Percentiles rank a stretch among this genome's conserved stretches.
phyloP scores from a whole-genome alignment of 78 protist species.

The Diacronema lutheri region DNA sequence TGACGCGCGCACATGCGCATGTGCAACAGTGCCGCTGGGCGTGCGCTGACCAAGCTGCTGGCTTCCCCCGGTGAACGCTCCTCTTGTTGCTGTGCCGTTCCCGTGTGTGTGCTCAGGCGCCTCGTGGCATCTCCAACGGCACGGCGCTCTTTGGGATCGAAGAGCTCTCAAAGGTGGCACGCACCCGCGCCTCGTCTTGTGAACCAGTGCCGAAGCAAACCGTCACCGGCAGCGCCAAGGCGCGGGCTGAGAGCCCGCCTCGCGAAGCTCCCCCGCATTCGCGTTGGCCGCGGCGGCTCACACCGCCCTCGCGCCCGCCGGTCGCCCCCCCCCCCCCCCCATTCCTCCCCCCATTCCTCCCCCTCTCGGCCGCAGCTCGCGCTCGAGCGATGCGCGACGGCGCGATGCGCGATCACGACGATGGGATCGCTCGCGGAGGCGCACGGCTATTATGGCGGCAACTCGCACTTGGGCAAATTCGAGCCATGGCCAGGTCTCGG shows the following conservation, averaged over 20 bases:
- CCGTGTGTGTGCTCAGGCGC: no score
- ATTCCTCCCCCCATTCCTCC: background rate
- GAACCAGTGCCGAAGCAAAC: background rate
- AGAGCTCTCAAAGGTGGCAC: background rate
- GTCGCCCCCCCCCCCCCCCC: background rate
- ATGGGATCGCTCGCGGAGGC: conserved; percentile 50
- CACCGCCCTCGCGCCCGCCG: background rate
- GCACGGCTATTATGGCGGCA: conserved; percentile 47
- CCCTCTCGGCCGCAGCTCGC: background rate
- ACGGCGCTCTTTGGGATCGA: background rate
- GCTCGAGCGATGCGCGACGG: background rate
- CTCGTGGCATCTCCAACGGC: background rate
- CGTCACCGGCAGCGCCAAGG: no score
- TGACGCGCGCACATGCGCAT: no score
- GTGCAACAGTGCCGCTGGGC: no score
- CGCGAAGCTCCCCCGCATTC: no score
- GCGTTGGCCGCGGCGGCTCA: no score
- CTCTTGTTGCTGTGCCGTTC: no score
- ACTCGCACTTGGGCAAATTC: background rate
- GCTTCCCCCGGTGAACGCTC: no score
- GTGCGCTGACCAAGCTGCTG: no score
- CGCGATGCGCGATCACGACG: background rate
- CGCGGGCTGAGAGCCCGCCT: no score
- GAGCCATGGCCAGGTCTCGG: no score
- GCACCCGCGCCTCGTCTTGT: background rate